Base-by-base conservation (phyloP, 2,329 filamentous ascomycete genomes). In the Thelonectria rubi region DNA sequence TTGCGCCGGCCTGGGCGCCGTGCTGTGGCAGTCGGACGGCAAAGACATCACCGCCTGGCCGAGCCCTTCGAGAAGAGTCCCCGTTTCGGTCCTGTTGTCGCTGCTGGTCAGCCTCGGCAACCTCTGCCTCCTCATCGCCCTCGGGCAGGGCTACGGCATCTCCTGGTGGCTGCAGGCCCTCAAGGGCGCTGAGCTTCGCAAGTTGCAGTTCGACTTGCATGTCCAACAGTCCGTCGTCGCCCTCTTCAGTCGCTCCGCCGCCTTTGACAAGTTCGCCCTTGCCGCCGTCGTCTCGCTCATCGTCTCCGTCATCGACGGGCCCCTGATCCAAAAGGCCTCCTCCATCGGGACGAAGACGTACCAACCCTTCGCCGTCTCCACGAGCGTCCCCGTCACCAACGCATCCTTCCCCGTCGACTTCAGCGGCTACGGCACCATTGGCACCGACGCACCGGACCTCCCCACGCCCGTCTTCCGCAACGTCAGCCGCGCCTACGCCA, bases 131-230 rank as follows among this genome's bases (percentile, higher is more conserved):
- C 11, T 32, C 3, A 18, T 47, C 18, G 52, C 52, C 18, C 42
- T 55, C 9, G 30, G 40, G 9, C 42, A 47, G 11, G 52, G 52
- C 17, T 55, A 47, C 17, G 42, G 47, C 20, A 55, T 55, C n/a
- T 47, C 52, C 15, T 55, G 42, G 52, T 55, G 52, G 52, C 15
- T 45, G 26, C 52, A 55, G 30, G 42, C 52, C 20, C 24, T 55
- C 3, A 55, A 55, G 20, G 52, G 52, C 20, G 42, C 42, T n/a
- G 39, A 55, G 10, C 42, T 55, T 14, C n/a, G 30, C 3, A 55
- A 55, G 52, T 42, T 55, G 3, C 40, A 47, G 21, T 47, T 47
- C 30, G 52, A 55, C 18, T 37, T 55, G 24, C 26, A 37, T 12
- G 37, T 55, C 42, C 42, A 45, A 24, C 24, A 47, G 18, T 45